Evolutionary conservation across 2,329 filamentous ascomycete species (phyloP), one percentile per base, ranked within the genome.

Genomic region (Exserohilum turcica): DNA sequence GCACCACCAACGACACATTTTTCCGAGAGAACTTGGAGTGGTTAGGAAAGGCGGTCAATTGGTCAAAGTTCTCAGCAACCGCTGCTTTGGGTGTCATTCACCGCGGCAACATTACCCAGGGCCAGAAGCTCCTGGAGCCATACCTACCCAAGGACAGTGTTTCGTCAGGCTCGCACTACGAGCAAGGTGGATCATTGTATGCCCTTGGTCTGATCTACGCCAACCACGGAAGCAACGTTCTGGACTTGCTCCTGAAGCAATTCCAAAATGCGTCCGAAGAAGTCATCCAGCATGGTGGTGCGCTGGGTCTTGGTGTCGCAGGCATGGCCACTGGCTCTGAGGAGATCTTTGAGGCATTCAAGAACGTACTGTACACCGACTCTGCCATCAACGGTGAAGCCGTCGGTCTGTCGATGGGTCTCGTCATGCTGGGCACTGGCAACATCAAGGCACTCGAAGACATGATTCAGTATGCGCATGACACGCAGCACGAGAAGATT

Each of bases 401-500:
- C 38, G 92, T 97, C 42, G 94, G 94, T 67, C 83, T 99, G 52
- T 84, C 93, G 10, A 97, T 99, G 91, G 94, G 94, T 75, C 84
- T 99, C 40, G 92, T 99, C 74, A 99, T 97, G 94, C 81, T 99
- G 49, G 94, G 94, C 49, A 97, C 93, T n/a, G 94, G 93, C 57
- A 96, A 97, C 73, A 88, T 92, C 71, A 92, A 90, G 74, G 92
- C 92, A 7, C 79, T 99, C 6, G 91, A 97, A 71, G 91, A 96
- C 65, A 97, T 99, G 93, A 94, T 97, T 53, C 89, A 92, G 40
- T 99, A 99, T 71, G 92, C 94, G 3, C 94, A 97, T 70, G 94
- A 99, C 64, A 99, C 94, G 1, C 93, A 95, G 57, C 94, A 99
- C 78, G 94, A 99, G 80, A 99, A 99, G 84, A 97, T 96, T 70